phyloP scores from a whole-genome alignment of 139 green algal species.

The Coelastrella sp. region DNA sequence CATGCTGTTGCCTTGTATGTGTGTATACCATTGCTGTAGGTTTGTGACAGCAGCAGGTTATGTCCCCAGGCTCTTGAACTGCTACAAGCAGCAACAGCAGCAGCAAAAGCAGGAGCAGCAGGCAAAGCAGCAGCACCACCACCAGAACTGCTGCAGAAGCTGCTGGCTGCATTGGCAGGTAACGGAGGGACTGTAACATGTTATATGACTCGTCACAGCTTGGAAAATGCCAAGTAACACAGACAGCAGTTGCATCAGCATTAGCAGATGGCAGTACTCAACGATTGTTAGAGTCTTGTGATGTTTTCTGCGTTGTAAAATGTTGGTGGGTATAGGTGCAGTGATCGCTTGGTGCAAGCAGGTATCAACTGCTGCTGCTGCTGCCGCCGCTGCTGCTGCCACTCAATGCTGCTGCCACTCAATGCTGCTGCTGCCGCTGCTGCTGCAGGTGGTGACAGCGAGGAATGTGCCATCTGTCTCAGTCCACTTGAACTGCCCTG shows the following conservation, averaged over 20 bases:
- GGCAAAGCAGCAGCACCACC: constrained; percentile 33
- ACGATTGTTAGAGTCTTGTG: no score
- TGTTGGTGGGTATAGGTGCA: no score
- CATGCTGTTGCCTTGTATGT: no score
- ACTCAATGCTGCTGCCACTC: not conserved
- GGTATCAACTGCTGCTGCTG: not conserved
- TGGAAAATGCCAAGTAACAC: not conserved
- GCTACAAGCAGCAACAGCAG: not conserved
- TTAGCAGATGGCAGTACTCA: no score
- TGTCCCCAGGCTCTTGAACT: constrained; percentile 16
- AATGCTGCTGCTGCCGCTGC: constrained; percentile 43
- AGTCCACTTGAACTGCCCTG: constrained; percentile 49
- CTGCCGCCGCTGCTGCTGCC: not conserved
- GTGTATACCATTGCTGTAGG: not conserved
- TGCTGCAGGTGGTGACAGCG: not conserved
- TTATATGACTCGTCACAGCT: not conserved
- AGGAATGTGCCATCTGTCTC: constrained; percentile 74
- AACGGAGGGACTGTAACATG: not conserved
- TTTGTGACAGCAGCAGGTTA: constrained; percentile 46
- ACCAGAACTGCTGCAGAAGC: constrained; percentile 50
- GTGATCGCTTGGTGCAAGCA: not conserved
- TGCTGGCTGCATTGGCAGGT: constrained; percentile 47
- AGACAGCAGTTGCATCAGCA: no score
- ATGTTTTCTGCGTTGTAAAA: no score
- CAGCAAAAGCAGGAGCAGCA: not conserved